Base-by-base conservation (phyloP, 176 grass and related monocot genomes). In the Tillandsia leiboldiana region DNA sequence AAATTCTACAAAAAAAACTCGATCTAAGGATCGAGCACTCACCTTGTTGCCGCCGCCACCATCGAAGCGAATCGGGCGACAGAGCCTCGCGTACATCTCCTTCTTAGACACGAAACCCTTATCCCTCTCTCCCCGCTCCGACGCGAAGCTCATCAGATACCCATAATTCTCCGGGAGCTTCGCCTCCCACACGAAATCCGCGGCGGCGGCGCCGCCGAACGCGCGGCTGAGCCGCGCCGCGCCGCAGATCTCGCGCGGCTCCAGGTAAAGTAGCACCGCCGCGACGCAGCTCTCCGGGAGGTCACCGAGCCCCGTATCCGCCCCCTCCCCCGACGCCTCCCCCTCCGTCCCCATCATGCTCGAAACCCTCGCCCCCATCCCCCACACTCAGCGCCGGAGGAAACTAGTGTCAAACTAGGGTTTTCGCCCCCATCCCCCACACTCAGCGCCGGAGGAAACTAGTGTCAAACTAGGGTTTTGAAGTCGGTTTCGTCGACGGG, bases 171-270 rank as follows among this genome's bases (percentile, higher is more conserved):
- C 83, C 11, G 92, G 92, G 59, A 96, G 77, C 84, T 96, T 96
- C 42, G 83, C 84, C 73, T 96, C 83, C 92, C 92, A 96, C 11
- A 96, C 86, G 57, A 91, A 89, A 67, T 96, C 88, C 0, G 92
- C 86, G 51, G 86, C 82, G 1, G 88, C 92, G 0, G 88, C 92
- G 48, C 83, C 86, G 3, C 88, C 70, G 65, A 96, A 96, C 2
- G 77, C 83, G 69, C 58, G 80, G 79, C 88, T 89, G 49, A 96
- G 73, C n/a, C 72, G 70, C 48, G 88, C 92, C 49, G 84, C 71
- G 10, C 63, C 73, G 79, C 92, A 96, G 73, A 96, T 96, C 81
- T 96, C 92, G 17, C 79, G 70, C 62, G 88, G 83, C 57, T 91
- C 88, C 20, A 96, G 88, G 18, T 87, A 79, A 15, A 84, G 63